A percentile compares a stretch with the other conserved stretches of the same genome.
These are phyloP conservation scores for Rhododendron henanense DNA, from an alignment of 148 eudicot genomes.

Conservation along the genomic window DNA sequence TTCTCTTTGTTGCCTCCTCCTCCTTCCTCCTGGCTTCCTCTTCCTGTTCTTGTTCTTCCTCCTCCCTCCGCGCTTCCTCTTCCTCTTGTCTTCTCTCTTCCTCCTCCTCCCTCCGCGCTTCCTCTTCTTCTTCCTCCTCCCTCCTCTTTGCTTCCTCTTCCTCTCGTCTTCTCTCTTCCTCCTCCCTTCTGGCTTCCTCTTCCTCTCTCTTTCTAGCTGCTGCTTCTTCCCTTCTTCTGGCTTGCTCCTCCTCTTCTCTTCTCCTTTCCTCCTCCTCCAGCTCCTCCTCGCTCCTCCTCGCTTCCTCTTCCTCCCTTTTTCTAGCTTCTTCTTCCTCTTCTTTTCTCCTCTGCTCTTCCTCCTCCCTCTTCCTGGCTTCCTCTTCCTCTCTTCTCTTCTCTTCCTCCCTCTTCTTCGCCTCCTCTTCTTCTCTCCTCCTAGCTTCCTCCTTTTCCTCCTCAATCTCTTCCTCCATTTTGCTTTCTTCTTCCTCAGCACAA, in stretches of 20 bases:
- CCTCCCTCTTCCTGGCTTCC: neutral
- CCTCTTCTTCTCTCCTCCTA: conserved; percentile 22
- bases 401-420: neutral
- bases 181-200: conserved; percentile 7
- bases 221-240: neutral
- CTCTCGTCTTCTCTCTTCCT: conserved; percentile 25
- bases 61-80: neutral
- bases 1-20: conserved; percentile 5
- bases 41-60: neutral
- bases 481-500: conserved; percentile 77
- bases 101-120: conserved; percentile 20
- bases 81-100: neutral
- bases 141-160: conserved; percentile 11
- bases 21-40: neutral
- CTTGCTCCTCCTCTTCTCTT: conserved; percentile 10
- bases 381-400: conserved; percentile 17
- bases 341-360: conserved; percentile 12
- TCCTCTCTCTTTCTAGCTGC: conserved; percentile 3
- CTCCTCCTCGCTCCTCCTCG: conserved; percentile 1
- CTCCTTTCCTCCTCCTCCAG: conserved; percentile 17
- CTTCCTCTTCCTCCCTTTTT: conserved; percentile 13
- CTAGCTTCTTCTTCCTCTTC: neutral
- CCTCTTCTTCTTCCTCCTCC: conserved; percentile 6
- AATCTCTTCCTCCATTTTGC: conserved; percentile 40
- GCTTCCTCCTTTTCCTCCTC: conserved; percentile 28